Base-by-base conservation (phyloP, 2,329 filamentous ascomycete species). In the Cladophialophora chaetospira region DNA sequence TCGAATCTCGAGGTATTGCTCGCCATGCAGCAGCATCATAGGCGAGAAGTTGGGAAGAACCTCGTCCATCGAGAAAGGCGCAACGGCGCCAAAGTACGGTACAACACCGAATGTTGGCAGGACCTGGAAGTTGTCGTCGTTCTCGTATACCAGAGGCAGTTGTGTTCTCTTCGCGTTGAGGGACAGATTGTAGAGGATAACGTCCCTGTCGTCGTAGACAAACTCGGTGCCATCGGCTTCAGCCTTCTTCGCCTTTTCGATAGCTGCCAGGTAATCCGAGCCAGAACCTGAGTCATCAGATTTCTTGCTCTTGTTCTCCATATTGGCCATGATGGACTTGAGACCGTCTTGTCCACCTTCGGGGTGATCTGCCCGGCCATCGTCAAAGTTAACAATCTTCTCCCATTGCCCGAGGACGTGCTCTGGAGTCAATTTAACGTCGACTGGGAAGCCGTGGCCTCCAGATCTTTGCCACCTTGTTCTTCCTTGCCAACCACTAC, bases 21-120 rank as follows among this genome's bases (percentile, higher is more conserved):
- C 94, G 71, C 94, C 94, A 78, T 99, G 94, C 21, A 99, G 88
- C 48, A 99, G 85, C 91, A 97, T 97, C 91, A 96, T 97, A 61
- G 92, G 93, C 33, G 85, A 91, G 81, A 97, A 99, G 81, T 97
- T 96, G 72, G 92, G 91, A 25, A 97, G 88, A 60, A 99, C 83
- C 55, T 92, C 85, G 69, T 86, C 84, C 68, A 94, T 82, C 73
- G 81, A 85, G 79, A 88, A 97, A 25, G 93, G 90, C 60, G 86
- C 79, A 65, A 88, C 82, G 59, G 91, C 87, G 76, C 88, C 88
- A 78, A 97, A 97, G 68, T 87, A 88, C n/a, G 94, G 94, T 67
- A 99, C 87, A 61, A 97, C 94, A 72, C 92, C 94, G 69, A 89
- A 99, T 3, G 61, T 59, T n/a, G 91, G 63, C 51, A 97, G 80